phyloP scores from a whole-genome alignment of 2,329 filamentous ascomycete species.

The Diaporthe vexans region DNA sequence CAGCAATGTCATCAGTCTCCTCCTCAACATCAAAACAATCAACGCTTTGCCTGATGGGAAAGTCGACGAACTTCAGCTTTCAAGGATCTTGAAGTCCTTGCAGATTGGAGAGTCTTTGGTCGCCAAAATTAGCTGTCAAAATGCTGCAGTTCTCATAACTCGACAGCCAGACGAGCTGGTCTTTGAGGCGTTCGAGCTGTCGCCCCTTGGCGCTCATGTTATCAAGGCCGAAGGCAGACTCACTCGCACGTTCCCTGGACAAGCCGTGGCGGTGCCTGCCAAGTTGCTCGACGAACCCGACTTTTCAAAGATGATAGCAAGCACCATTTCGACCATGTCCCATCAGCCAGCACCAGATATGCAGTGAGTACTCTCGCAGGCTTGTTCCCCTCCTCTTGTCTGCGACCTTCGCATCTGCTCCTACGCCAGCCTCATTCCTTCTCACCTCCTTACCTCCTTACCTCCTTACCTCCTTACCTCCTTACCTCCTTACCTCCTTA shows the following conservation, averaged over 20 bases:
- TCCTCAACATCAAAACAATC: slow-evolving; percentile 1
- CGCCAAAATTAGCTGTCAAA: slow-evolving; percentile 12
- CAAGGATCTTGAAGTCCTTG: not conserved
- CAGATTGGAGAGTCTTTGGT: not conserved
- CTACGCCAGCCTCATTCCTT: too few relatives aligned
- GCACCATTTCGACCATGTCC: slow-evolving; percentile 24
- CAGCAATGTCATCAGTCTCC: not conserved
- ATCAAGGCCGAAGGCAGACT: slow-evolving; percentile 7
- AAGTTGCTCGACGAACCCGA: not conserved
- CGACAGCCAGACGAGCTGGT: slow-evolving; percentile 1
- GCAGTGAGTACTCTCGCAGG: slow-evolving; percentile 10
- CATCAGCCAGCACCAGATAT: slow-evolving; percentile 7
- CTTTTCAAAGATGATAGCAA: slow-evolving; percentile 15
- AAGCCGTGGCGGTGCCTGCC: slow-evolving; percentile 5
- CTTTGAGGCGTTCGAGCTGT: slow-evolving; percentile 32
- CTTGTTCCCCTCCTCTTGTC: too few relatives aligned
- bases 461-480: too few relatives aligned
- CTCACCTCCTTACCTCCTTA: too few relatives aligned
- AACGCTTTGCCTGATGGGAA: not conserved
- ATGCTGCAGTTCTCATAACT: slow-evolving; percentile 25
- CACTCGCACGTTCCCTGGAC: slow-evolving; percentile 23
- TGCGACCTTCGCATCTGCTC: too few relatives aligned
- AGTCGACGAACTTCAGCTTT: slow-evolving; percentile 6
- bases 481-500: not conserved
- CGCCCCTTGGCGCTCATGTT: not conserved